Conservation (phyloP, 2,329 filamentous ascomycete species). For the Aspergillus luchuensis region DNA sequence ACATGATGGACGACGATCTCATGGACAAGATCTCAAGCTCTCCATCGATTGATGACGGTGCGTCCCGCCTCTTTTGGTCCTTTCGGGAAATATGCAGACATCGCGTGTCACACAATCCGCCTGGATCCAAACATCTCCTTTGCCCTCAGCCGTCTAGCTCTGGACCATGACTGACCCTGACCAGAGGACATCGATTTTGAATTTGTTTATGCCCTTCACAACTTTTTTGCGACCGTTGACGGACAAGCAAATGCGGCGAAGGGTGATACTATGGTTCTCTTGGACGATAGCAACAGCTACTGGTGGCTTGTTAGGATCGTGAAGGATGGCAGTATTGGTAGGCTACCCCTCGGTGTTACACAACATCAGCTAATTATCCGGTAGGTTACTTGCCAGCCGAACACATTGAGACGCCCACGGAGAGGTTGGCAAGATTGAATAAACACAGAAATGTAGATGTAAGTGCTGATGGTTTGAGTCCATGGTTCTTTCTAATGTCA, state of each 20-base stretch:
- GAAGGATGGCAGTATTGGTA: constrained; percentile 93
- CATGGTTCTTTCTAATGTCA: constrained; percentile 21
- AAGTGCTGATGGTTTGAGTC: constrained; percentile 42
- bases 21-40: constrained; percentile 99
- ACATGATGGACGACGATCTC: constrained; percentile 85
- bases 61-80: constrained; percentile 4
- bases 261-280: constrained; percentile 96
- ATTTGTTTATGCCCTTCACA: constrained; percentile 97
- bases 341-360: constrained; percentile 24
- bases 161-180: constrained; percentile 79
- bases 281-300: constrained; percentile 99
- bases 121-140: background rate
- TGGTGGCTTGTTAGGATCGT: constrained; percentile 99
- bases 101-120: background rate
- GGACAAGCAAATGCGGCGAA: constrained; percentile 98
- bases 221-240: constrained; percentile 96
- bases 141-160: background rate
- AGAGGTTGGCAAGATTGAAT: constrained; percentile 88
- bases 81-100: background rate
- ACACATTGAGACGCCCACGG: constrained; percentile 96
- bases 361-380: constrained; percentile 29
- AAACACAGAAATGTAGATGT: constrained; percentile 98
- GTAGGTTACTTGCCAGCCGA: constrained; percentile 92
- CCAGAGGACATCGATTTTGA: constrained; percentile 99
- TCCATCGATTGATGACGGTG: constrained; percentile 98